Conservation (phyloP, 2,329 filamentous ascomycete species). For the Xylariales sp. region DNA sequence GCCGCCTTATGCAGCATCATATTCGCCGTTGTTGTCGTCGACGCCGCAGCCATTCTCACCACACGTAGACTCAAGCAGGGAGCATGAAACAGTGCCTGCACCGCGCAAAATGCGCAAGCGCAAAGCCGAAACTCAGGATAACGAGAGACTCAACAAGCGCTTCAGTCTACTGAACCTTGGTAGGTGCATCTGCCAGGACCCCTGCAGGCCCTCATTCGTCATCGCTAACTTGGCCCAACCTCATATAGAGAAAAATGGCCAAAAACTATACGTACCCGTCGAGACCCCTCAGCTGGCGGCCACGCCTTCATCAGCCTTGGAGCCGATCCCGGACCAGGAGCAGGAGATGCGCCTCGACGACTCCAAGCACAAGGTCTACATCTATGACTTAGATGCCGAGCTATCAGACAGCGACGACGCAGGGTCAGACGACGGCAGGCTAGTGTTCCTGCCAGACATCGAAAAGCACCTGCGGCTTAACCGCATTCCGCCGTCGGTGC, state of each 20-base stretch:
- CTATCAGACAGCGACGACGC: conserved; percentile 55
- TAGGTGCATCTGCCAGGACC: conserved; percentile 35
- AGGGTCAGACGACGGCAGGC: conserved; percentile 47
- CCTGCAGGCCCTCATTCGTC: no score
- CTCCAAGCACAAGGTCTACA: conserved; percentile 81
- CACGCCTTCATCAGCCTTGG: conserved; percentile 12
- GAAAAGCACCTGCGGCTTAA: conserved; percentile 72
- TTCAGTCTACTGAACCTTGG: conserved; percentile 79
- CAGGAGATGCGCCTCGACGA: conserved; percentile 85
- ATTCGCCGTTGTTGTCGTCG: not conserved
- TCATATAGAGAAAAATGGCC: conserved; percentile 53
- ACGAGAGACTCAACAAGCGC: conserved; percentile 77
- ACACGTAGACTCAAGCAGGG: no score
- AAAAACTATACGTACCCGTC: conserved; percentile 63
- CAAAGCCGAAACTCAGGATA: conserved; percentile 56
- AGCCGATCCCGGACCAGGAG: conserved; percentile 39
- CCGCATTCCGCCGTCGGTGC: conserved; percentile 63
- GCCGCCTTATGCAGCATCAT: not conserved
- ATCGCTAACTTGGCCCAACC: no score
- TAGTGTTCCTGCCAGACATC: conserved; percentile 82
- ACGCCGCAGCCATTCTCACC: no score
- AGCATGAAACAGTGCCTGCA: no score
- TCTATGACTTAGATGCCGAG: conserved; percentile 86
- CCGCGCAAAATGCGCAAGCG: conserved; percentile 45
- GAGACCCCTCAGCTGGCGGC: conserved; percentile 36